phyloP scores from a whole-genome alignment of 2,329 filamentous ascomycete genomes.

The Nigrospora sphaerica region DNA sequence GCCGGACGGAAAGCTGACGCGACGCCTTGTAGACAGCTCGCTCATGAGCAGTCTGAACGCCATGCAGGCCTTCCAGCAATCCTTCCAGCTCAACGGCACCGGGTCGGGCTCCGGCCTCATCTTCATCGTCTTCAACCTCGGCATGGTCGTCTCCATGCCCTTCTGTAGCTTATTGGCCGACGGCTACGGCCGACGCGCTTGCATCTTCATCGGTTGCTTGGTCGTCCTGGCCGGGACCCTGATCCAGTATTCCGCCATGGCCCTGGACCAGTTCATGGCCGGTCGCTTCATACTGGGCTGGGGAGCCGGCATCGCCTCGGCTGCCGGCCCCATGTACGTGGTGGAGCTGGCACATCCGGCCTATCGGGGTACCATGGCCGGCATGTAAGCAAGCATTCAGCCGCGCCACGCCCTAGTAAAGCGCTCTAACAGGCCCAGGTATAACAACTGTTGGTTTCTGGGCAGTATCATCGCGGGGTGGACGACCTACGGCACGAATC shows the following conservation, averaged over 20 bases:
- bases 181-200: slow-evolving; percentile 39
- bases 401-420: not conserved
- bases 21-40: slow-evolving; percentile 12
- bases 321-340: slow-evolving; percentile 52
- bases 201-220: slow-evolving; percentile 44
- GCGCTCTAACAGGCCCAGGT: not conserved
- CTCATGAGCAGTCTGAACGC: slow-evolving; percentile 30
- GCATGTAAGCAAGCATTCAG: slow-evolving; percentile 31
- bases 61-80: slow-evolving; percentile 37
- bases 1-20: slow-evolving; percentile 31
- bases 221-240: slow-evolving; percentile 41
- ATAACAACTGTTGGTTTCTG: slow-evolving; percentile 29
- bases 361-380: slow-evolving; percentile 51
- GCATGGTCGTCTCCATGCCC: slow-evolving; percentile 38
- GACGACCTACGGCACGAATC: slow-evolving; percentile 31
- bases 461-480: slow-evolving; percentile 35
- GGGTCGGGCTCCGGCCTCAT: slow-evolving; percentile 34
- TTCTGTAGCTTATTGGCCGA: slow-evolving; percentile 41
- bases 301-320: slow-evolving; percentile 48
- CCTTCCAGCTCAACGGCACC: slow-evolving; percentile 34
- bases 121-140: slow-evolving; percentile 37
- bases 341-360: slow-evolving; percentile 55
- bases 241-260: slow-evolving; percentile 35
- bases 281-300: slow-evolving; percentile 44
- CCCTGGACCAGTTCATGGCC: slow-evolving; percentile 43